phyloP scores from a whole-genome alignment of 176 grass and related monocot genomes.

The Cocos nucifera region DNA sequence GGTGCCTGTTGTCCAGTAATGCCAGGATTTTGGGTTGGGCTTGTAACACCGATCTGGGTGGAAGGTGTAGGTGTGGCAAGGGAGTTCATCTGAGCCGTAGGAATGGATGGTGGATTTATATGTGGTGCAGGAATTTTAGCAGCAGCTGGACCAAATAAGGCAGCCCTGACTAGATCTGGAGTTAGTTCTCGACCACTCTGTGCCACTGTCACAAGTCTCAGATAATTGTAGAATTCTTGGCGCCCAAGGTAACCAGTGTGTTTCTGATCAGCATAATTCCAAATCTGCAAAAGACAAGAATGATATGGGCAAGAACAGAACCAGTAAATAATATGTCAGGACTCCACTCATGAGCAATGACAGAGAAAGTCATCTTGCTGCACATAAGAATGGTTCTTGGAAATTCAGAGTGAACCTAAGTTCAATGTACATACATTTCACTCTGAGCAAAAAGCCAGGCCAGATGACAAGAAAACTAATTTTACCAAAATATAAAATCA shows the following conservation, averaged over 20 bases:
- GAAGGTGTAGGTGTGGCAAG: slow-evolving; percentile 28
- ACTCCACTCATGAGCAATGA: no score
- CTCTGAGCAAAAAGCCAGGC: no score
- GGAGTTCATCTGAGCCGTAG: not conserved
- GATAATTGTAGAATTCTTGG: slow-evolving; percentile 16
- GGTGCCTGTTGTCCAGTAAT: slow-evolving; percentile 25
- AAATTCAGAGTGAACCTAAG: no score
- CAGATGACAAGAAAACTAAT: no score
- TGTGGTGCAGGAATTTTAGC: slow-evolving; percentile 21
- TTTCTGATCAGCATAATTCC: slow-evolving; percentile 9
- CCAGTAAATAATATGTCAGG: no score
- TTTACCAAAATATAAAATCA: no score
- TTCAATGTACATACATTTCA: no score
- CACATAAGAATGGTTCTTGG: no score
- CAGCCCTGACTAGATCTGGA: slow-evolving; percentile 1
- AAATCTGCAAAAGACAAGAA: slow-evolving; percentile 2
- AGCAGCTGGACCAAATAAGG: slow-evolving; percentile 9
- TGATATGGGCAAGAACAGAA: no score
- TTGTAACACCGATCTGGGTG: not conserved
- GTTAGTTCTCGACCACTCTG: slow-evolving; percentile 6
- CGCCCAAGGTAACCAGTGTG: slow-evolving; percentile 13
- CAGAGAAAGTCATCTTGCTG: no score
- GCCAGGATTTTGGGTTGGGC: slow-evolving; percentile 33
- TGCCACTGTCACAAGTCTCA: slow-evolving; percentile 20
- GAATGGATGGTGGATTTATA: not conserved